Base-by-base conservation (phyloP, 2,329 filamentous ascomycete species). In the Phoma herbarum region DNA sequence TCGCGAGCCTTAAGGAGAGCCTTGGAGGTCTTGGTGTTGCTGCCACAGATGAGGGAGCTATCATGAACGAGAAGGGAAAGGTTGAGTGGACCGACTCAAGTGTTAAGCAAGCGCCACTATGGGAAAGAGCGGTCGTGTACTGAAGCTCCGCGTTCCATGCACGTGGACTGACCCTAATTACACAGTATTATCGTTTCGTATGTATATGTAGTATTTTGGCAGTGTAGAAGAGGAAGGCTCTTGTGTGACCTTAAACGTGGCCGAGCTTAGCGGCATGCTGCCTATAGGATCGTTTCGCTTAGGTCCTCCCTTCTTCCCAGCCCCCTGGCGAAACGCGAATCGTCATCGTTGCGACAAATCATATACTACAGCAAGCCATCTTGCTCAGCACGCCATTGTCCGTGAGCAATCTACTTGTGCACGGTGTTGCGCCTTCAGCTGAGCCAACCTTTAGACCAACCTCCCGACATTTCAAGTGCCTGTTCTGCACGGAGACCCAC, bases 301-400 rank as follows among this genome's bases (percentile, higher is more conserved):
- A 42, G 39, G n/a, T n/a, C n/a, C n/a, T n/a, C n/a, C n/a, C n/a
- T n/a, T n/a, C n/a, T n/a, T n/a, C n/a, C n/a, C n/a, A n/a, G n/a
- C n/a, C n/a, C n/a, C n/a, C n/a, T n/a, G n/a, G 4, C 3, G 16
- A 8, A 39, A 39, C 2, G 8, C 10, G 7, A 11, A 20, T 20
- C 35, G 35, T 39, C 18, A 20, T 39, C 18, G 7, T 39, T 39
- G 52, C 37, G 28, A 31, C 6, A 55, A 48, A 20, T 2, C 44
- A 10, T 55, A 48, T 20, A 22, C 45, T 22, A 43, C 45, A 49
- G 28, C 53, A 33, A 56, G 53, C 9, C 53, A 50, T 39, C 39
- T 56, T 3, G 39, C 53, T 18, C 28, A 46, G 9, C 53, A 56
- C 10, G 22, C 4, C 4, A 39, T 44, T 9, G 12, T 22, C 9